Conservation (phyloP, 1,284 basidiomycete species). For the Trametes versicolor region DNA sequence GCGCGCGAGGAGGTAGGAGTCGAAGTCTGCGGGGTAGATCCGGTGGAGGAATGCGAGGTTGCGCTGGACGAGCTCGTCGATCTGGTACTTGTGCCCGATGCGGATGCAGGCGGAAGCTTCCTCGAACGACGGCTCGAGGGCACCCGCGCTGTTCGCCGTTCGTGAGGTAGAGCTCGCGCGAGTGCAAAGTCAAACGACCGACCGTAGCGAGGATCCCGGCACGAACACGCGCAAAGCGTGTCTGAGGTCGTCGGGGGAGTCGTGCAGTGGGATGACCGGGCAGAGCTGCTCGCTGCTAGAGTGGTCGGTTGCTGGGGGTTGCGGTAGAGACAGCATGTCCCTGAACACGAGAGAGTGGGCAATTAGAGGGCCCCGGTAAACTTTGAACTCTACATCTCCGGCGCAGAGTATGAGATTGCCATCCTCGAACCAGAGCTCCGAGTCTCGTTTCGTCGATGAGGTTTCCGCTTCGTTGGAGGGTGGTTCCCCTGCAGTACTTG, state of each 20-base stretch:
- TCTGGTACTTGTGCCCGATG: constrained; percentile 33
- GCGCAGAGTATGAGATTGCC: constrained; percentile 19
- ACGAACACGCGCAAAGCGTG: constrained; percentile 29
- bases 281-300: constrained; percentile 1
- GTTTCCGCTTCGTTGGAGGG: not conserved
- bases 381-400: constrained; percentile 18
- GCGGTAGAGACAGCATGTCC: constrained; percentile 28
- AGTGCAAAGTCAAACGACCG: not conserved
- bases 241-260: constrained; percentile 30
- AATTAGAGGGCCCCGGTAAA: constrained; percentile 31
- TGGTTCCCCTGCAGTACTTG: not conserved
- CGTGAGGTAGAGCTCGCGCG: not conserved
- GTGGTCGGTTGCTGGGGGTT: not conserved
- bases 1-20: constrained; percentile 25
- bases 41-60: constrained; percentile 28
- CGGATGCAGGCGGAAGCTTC: constrained; percentile 32
- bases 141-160: constrained; percentile 12
- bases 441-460: constrained; percentile 7
- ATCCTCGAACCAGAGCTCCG: constrained; percentile 27
- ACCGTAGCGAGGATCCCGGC: constrained; percentile 24
- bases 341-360: constrained; percentile 31
- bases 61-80: constrained; percentile 27
- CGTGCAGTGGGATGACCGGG: constrained; percentile 17
- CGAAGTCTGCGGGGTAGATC: constrained; percentile 30
- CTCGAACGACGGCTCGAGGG: constrained; percentile 23